Evolutionary conservation across 2,329 filamentous ascomycete species (phyloP).

Genomic region (Tolypocladium cylindrosporum): DNA sequence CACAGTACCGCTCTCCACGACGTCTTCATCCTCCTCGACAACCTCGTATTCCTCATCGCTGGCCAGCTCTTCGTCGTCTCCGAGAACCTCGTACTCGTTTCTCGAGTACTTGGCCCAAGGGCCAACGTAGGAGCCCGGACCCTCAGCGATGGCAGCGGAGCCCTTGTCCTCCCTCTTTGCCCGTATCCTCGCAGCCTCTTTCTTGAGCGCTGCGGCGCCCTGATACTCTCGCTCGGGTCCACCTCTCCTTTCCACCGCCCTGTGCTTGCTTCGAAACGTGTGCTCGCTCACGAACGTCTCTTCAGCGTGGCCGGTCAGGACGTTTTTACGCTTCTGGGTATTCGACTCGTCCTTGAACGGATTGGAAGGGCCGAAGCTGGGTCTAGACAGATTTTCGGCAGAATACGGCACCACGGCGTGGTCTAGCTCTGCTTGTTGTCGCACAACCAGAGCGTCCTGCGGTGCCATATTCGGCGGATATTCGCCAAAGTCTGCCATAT

Average conservation of each 20-base stretch:
- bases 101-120: slow-evolving; percentile 84
- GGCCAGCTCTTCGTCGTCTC: slow-evolving; percentile 63
- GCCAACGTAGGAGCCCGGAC: slow-evolving; percentile 79
- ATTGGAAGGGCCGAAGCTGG: slow-evolving; percentile 59
- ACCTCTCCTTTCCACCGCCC: slow-evolving; percentile 63
- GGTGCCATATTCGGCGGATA: slow-evolving; percentile 59
- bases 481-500: slow-evolving; percentile 51
- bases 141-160: slow-evolving; percentile 73
- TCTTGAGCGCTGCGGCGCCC: slow-evolving; percentile 52
- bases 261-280: slow-evolving; percentile 79
- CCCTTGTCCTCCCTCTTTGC: slow-evolving; percentile 79
- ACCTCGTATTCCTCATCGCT: slow-evolving; percentile 73
- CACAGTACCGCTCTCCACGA: slow-evolving; percentile 54
- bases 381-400: slow-evolving; percentile 61
- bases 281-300: slow-evolving; percentile 86
- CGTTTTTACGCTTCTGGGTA: slow-evolving; percentile 64
- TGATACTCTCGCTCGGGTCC: slow-evolving; percentile 47
- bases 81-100: slow-evolving; percentile 63
- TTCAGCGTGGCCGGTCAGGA: slow-evolving; percentile 76
- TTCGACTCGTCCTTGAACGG: slow-evolving; percentile 59
- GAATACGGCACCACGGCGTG: slow-evolving; percentile 56
- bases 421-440: slow-evolving; percentile 42
- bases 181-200: slow-evolving; percentile 56
- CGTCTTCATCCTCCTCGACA: slow-evolving; percentile 64
- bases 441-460: slow-evolving; percentile 51